These are phyloP conservation scores for Haplosporangium sp. DNA, from an alignment of 371 early-diverging fungal genomes.

Conservation along the genomic window DNA sequence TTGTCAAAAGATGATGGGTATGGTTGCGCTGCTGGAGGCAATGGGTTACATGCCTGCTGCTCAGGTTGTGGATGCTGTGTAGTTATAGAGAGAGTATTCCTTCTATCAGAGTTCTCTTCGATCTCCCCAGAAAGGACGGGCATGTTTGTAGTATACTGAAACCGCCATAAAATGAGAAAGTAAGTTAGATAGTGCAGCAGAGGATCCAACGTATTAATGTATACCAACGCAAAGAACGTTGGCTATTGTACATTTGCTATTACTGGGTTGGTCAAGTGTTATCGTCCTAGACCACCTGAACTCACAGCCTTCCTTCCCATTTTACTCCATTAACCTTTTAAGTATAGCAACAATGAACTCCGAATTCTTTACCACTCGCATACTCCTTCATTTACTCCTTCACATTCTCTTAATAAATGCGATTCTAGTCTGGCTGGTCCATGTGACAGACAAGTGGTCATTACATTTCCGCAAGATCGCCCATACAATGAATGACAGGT, in stretches of 20 bases:
- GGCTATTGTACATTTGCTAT: background rate
- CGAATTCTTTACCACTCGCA: too few species aligned
- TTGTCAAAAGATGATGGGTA: constrained; percentile 5
- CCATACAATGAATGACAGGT: background rate
- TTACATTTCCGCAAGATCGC: background rate
- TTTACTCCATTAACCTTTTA: background rate
- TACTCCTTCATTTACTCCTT: too few species aligned
- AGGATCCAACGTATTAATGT: constrained; percentile 2
- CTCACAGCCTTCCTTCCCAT: constrained; percentile 5
- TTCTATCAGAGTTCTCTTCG: constrained; percentile 4
- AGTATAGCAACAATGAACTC: too few species aligned
- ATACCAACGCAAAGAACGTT: background rate
- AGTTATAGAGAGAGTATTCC: background rate
- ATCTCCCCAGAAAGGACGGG: constrained; percentile 13
- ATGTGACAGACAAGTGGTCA: background rate
- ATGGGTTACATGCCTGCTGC: constrained; percentile 1
- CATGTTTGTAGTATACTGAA: constrained; percentile 2
- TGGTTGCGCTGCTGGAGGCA: constrained; percentile 8
- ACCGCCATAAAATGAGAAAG: background rate
- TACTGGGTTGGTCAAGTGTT: background rate
- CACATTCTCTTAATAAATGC: too few species aligned
- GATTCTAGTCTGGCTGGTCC: background rate
- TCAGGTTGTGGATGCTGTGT: constrained; percentile 4
- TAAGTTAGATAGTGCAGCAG: constrained; percentile 2
- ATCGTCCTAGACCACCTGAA: constrained; percentile 6